Evolutionary conservation across 176 grass and related monocot genomes (phyloP).

Genomic region (Metroxylon sagu): DNA sequence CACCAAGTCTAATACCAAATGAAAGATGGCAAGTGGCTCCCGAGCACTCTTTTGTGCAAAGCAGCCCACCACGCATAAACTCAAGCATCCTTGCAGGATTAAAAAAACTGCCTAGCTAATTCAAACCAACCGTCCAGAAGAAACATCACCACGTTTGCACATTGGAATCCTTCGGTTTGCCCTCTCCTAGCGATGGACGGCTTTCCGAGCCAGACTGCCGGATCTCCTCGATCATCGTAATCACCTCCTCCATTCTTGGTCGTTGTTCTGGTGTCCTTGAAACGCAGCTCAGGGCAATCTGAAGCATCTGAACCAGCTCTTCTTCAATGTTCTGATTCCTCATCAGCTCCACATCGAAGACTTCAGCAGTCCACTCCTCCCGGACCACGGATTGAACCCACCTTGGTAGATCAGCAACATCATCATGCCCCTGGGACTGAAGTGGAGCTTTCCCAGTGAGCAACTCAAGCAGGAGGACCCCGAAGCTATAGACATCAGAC

Average conservation of each 20-base stretch:
- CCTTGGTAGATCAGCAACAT: slow-evolving; percentile 58
- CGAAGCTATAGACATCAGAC: slow-evolving; percentile 88
- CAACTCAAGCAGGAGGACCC: slow-evolving; percentile 91
- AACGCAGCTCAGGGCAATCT: slow-evolving; percentile 77
- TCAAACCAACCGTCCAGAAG: slow-evolving; percentile 14
- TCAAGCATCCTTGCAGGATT: slow-evolving; percentile 6
- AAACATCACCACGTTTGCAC: slow-evolving; percentile 14
- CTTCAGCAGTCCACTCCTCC: slow-evolving; percentile 97
- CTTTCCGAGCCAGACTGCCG: slow-evolving; percentile 35
- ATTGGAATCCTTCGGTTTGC: slow-evolving; percentile 42
- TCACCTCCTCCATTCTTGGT: slow-evolving; percentile 59
- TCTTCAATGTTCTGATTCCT: slow-evolving; percentile 60
- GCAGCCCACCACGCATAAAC: background rate
- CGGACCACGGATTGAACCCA: slow-evolving; percentile 91
- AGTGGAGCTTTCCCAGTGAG: slow-evolving; percentile 88
- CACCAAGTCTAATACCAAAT: background rate
- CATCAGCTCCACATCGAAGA: slow-evolving; percentile 72
- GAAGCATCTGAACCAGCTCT: slow-evolving; percentile 91
- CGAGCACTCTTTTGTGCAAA: background rate
- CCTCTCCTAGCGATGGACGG: slow-evolving; percentile 25
- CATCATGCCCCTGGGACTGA: slow-evolving; percentile 75
- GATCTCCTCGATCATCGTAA: slow-evolving; percentile 72
- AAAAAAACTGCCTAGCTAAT: slow-evolving; percentile 6
- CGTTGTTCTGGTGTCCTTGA: slow-evolving; percentile 46
- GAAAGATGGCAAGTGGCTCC: background rate